Base-by-base conservation (phyloP, 495 filamentous ascomycete genomes). In the Lepraria neglecta region DNA sequence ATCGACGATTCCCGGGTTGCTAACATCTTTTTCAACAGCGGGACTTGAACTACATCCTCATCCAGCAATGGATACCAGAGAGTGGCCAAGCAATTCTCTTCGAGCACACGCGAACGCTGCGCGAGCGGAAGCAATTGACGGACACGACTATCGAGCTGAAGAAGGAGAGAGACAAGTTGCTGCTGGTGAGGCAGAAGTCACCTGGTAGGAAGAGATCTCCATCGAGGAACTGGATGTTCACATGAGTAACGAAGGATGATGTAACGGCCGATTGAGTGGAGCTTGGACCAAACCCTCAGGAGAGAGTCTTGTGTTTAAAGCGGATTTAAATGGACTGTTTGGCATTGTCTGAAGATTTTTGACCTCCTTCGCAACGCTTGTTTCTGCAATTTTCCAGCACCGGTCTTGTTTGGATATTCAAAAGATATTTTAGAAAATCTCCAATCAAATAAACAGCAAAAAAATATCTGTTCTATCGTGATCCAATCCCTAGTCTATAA, bases 41-140 rank as follows among this genome's bases (percentile, higher is more conserved):
- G 75, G 86, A 92, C 64, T 77, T 80, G 53, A 83, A 87, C 57
- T 91, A 84, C 64, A 78, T 92, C 58, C 72, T 92, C 59, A 89
- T 92, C 77, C 89, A 89, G 71, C 77, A 82, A 58, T 90, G 83
- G 84, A 83, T 92, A 63, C 77, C 79, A 45, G 84, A 90, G 70
- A 79, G 83, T 63, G 81, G 89, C 67, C 88, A 90, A 66, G 80
- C 87, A 50, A 72, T 84, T 53, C 82, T 92, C 53, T 92, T 88
- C 75, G 75, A 80, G 14, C 87, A 92, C 75, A 88, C 87, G 11
- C 75, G 78, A 59, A 76, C 81, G 54, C 64, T 89, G 62, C 82
- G 87, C 38, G 78, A 86, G 64, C 69, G 71, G 67, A 78, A 78
- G 61, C 64, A 74, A 51, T 65, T 78, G 58, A 69, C 74, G 40